These are phyloP conservation scores for Chaetomium sp. DNA, from an alignment of 2,329 filamentous ascomycete species.

Conservation along the genomic window DNA sequence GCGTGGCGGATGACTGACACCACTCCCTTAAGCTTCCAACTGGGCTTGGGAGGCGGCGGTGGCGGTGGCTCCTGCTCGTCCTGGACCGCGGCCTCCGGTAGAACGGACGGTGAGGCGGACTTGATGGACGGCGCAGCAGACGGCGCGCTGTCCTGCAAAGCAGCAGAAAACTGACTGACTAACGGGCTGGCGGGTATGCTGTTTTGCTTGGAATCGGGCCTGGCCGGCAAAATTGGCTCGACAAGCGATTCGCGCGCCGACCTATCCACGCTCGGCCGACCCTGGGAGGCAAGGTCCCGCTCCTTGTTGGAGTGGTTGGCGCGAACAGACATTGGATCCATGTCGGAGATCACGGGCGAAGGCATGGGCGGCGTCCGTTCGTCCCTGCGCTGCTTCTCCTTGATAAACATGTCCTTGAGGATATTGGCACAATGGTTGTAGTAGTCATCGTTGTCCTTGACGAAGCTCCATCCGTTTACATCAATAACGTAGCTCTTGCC, in stretches of 20 bases:
- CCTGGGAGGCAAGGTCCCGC: conserved; percentile 34
- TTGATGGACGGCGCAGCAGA: conserved; percentile 45
- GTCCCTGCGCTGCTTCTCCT: conserved; percentile 68
- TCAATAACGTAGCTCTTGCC: conserved; percentile 97
- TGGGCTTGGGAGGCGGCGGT: conserved; percentile 78
- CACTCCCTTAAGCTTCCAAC: conserved; percentile 98
- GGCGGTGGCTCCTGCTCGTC: conserved; percentile 55
- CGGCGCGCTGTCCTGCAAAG: conserved; percentile 38
- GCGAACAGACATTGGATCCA: conserved; percentile 45
- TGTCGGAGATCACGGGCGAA: conserved; percentile 47
- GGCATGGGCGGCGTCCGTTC: conserved; percentile 60
- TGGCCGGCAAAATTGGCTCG: conserved; percentile 33
- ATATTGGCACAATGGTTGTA: conserved; percentile 90
- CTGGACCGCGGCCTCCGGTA: conserved; percentile 39
- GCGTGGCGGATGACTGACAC: conserved; percentile 96
- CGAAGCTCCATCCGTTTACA: conserved; percentile 99
- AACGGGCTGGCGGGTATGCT: conserved; percentile 35
- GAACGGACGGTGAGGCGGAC: conserved; percentile 45
- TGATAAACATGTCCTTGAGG: conserved; percentile 82
- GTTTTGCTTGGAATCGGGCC: conserved; percentile 37
- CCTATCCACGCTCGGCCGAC: conserved; percentile 34
- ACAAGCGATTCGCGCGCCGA: conserved; percentile 25
- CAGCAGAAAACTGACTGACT: conserved; percentile 30
- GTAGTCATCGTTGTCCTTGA: conserved; percentile 98
- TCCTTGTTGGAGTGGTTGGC: conserved; percentile 38